Percentiles rank a stretch among this genome's conserved stretches.
phyloP scores from a whole-genome alignment of 1,284 basidiomycete genomes.

The Cutaneotrichosporon dermatis region DNA sequence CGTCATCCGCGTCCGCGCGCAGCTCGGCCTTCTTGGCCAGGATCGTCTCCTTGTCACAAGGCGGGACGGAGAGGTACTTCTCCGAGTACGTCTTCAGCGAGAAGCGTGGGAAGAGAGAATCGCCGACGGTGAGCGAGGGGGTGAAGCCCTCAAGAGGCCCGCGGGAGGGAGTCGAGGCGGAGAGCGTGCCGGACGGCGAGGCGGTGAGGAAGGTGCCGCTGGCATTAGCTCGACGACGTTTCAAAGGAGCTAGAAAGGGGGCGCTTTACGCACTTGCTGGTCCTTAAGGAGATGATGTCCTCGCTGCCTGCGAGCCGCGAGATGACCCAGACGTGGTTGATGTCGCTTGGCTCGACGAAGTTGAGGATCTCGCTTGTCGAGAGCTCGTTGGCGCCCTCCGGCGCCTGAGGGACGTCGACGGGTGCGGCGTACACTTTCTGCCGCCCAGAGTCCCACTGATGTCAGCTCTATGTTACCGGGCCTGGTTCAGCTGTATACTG shows the following conservation, averaged over 20 bases:
- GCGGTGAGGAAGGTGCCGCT: conserved; percentile 49
- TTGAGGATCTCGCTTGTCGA: conserved; percentile 36
- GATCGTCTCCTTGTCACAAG: conserved; percentile 11
- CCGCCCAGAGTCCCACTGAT: conserved; percentile 42
- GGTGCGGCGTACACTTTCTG: conserved; percentile 46
- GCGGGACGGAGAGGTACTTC: conserved; percentile 39
- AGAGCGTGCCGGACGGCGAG: conserved; percentile 39
- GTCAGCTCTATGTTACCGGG: not conserved
- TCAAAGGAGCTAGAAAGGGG: not conserved
- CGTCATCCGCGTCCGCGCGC: conserved; percentile 79
- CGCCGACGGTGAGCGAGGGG: conserved; percentile 20
- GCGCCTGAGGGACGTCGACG: conserved; percentile 43
- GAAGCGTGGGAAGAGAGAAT: conserved; percentile 29
- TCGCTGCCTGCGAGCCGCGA: conserved; percentile 52
- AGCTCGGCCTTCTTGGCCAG: conserved; percentile 56
- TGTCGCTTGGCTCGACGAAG: conserved; percentile 48
- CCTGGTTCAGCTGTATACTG: not conserved
- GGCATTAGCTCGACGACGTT: not conserved
- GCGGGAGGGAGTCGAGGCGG: conserved; percentile 43
- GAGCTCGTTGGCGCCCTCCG: conserved; percentile 45
- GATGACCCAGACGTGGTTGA: conserved; percentile 54
- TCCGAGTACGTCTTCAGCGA: conserved; percentile 30
- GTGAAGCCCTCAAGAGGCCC: conserved; percentile 48
- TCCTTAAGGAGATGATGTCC: conserved; percentile 49
- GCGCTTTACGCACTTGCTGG: conserved; percentile 36